Base-by-base conservation (phyloP, 2,329 filamentous ascomycete species). In the Aphanocladium album region DNA sequence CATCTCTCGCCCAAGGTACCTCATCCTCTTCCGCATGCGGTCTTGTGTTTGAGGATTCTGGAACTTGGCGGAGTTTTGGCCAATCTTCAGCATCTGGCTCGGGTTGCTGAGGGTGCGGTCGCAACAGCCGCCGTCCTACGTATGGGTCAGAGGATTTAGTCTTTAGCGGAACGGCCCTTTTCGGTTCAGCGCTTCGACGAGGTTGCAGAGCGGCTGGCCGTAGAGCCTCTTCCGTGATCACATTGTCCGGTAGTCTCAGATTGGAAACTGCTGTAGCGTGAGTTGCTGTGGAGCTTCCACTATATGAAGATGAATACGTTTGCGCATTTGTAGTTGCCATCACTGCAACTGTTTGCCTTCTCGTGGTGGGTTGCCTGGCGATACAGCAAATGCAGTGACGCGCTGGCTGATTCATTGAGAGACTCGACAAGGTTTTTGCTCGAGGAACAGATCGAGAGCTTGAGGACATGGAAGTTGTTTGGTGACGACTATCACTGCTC, bases 361-460 rank as follows among this genome's bases (percentile, higher is more conserved):
- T 57, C 25, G 46, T 47, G 17, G 56, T 30, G 8, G 60, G 64
- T 52, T 62, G 64, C 6, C 62, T 59, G 19, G 63, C 64, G 9
- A 67, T 62, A 57, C 71, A 76, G 17, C 67, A 69, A 54, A 73
- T 69, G 56, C 69, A 72, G 62, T 76, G 74, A 4, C 71, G 55
- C 35, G 68, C 60, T 16, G 49, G 39, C 17, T 43, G 57, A 27
- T 39, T 68, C 64, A 21, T 69, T 65, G 52, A 67, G 64, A 59
- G 71, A 67, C 1, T 68, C 68, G 14, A 64, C 63, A 62, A 67
- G 66, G 61, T 67, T 67, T 55, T 72, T 71, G 25, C 66, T 63
- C 7, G 57, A 25, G 57, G 49, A n/a, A 37, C 49, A 37, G 57
- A 53, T 17, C 39, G n/a, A 7, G 57, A 53, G 41, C 57, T 60